Conservation (phyloP, 225 moss, liverwort and hornwort genomes). For the Thuidium tamariscinum region DNA sequence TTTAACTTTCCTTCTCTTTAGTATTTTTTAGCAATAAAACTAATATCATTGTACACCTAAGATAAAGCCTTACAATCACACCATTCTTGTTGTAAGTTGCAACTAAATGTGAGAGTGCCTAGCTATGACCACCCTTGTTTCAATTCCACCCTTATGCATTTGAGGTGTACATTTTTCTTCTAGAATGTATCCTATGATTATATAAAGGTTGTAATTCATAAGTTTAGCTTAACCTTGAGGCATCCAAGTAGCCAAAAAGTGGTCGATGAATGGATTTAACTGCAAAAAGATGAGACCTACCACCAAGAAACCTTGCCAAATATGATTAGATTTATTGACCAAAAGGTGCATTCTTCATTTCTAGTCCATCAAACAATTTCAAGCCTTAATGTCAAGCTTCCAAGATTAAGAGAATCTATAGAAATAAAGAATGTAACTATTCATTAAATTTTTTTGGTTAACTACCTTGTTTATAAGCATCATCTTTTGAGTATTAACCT, state of each 20-base stretch:
- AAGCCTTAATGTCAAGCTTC: fast-evolving
- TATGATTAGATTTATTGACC: not conserved
- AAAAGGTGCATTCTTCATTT: not conserved
- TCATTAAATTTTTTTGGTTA: no score
- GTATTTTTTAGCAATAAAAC: no score
- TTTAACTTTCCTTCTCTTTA: no score
- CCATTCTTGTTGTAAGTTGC: no score
- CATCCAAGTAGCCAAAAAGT: not conserved
- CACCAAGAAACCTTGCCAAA: not conserved
- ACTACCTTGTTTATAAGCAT: no score
- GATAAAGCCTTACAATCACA: no score
- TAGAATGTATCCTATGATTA: not conserved
- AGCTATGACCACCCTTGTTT: not conserved
- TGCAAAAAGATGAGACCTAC: fast-evolving
- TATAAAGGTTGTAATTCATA: not conserved
- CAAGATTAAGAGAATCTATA: fast-evolving
- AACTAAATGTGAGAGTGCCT: no score
- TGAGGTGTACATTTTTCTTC: not conserved
- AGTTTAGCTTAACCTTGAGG: not conserved
- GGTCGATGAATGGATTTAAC: not conserved
- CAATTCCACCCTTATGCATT: not conserved
- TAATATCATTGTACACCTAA: no score
- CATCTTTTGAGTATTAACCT: no score
- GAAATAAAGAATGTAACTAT: not conserved
- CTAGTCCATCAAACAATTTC: fast-evolving